Conservation (phyloP, 371 early-diverging fungal genomes). For the Phascolomyces articulosus region DNA sequence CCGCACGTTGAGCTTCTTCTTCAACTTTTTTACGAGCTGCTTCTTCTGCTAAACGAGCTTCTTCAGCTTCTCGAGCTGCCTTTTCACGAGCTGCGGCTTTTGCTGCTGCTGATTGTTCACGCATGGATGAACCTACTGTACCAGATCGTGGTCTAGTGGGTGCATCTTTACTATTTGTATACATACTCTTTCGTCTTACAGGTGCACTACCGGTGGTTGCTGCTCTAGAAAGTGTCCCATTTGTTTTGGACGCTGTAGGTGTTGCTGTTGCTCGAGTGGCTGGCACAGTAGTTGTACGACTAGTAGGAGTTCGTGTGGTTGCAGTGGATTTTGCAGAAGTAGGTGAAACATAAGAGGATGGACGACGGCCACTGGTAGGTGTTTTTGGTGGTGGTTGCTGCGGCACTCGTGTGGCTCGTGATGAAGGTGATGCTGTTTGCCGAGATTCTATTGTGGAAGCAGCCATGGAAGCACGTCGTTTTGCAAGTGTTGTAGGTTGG, state of each 20-base stretch:
- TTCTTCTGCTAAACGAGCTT: slow-evolving; percentile 9
- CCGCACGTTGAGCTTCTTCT: slow-evolving; percentile 13
- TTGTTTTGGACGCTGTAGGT: slow-evolving; percentile 4
- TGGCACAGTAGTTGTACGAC: slow-evolving; percentile 7
- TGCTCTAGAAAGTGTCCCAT: slow-evolving; percentile 7
- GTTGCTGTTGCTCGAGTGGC: not conserved
- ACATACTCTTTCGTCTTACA: slow-evolving; percentile 15
- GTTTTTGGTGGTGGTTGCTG: slow-evolving; percentile 10
- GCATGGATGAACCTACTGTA: slow-evolving; percentile 4
- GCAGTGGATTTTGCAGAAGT: slow-evolving; percentile 14
- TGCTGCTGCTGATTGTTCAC: slow-evolving; percentile 1
- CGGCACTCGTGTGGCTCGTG: slow-evolving; percentile 15
- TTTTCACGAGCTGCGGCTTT: slow-evolving; percentile 6
- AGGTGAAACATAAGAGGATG: slow-evolving; percentile 11
- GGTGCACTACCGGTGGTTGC: slow-evolving; percentile 7
- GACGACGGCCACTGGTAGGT: not conserved
- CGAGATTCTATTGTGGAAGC: slow-evolving; percentile 13
- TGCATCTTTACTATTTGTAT: slow-evolving; percentile 10
- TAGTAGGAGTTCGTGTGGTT: not conserved
- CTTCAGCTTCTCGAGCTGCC: slow-evolving; percentile 8
- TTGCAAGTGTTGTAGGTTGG: slow-evolving; percentile 13
- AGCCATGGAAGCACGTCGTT: slow-evolving; percentile 19
- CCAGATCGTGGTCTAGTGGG: slow-evolving; percentile 10
- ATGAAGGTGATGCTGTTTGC: slow-evolving; percentile 14
- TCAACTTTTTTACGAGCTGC: slow-evolving; percentile 2